Evolutionary conservation across 1,284 basidiomycete species (phyloP).

Genomic region (Anthracocystis setariae): DNA sequence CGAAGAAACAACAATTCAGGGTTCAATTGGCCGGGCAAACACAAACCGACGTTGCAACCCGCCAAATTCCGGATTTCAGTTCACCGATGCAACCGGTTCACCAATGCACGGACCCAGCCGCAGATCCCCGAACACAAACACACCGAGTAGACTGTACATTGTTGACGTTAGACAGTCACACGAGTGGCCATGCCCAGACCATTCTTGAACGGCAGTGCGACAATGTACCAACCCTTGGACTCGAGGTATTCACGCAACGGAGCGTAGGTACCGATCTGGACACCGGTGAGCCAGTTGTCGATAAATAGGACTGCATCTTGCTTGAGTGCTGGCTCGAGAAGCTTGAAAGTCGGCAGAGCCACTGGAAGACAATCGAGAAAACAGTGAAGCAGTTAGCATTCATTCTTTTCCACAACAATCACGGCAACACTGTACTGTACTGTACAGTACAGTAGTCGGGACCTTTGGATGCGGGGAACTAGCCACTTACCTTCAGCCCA

Average conservation of each 20-base stretch:
- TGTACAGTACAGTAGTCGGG: too few species aligned
- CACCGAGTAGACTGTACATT: too few species aligned
- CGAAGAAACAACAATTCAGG: too few species aligned
- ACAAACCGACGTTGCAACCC: too few species aligned
- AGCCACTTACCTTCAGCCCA: slow-evolving; percentile 45
- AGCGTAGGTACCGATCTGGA: slow-evolving; percentile 30
- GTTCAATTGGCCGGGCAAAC: too few species aligned
- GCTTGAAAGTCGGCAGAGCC: slow-evolving; percentile 43
- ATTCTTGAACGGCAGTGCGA: slow-evolving; percentile 42
- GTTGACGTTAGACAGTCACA: slow-evolving; percentile 2
- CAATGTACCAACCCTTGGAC: slow-evolving; percentile 34
- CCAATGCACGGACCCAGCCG: too few species aligned
- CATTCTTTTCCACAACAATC: too few species aligned
- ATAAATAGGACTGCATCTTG: slow-evolving; percentile 36
- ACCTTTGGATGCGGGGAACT: too few species aligned
- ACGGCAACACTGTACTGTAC: too few species aligned
- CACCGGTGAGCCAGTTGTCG: slow-evolving; percentile 38
- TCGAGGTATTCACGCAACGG: slow-evolving; percentile 30
- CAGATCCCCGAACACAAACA: too few species aligned
- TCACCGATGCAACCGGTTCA: too few species aligned
- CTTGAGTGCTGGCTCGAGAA: slow-evolving; percentile 30
- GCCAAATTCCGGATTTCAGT: too few species aligned
- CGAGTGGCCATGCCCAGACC: slow-evolving; percentile 37
- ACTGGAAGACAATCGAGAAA: slow-evolving; percentile 2
- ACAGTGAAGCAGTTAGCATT: neutral